Base-by-base conservation (phyloP, 441 rosid species). In the Mallotus repandus region DNA sequence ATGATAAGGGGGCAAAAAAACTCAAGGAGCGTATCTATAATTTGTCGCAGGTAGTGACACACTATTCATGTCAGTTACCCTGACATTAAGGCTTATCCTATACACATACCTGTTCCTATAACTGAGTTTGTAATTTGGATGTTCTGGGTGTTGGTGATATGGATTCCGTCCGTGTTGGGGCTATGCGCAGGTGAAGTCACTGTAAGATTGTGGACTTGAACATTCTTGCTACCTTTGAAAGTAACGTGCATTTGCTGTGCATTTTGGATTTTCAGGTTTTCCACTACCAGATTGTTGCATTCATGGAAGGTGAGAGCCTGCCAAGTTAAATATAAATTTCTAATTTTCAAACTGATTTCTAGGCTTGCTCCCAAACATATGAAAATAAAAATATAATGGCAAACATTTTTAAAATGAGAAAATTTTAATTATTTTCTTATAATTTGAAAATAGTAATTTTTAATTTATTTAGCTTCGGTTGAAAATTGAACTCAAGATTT, bases 151-250 rank as follows among this genome's bases (percentile, higher is more conserved):
- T 70, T 32, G 1, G 91, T 76, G 67, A 91, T 74, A 68, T 93
- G 98, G 76, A 93, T 92, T 48, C 98, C 98, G 68, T 92, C 98
- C 0, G 96, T 92, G 79, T 92, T 92, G 1, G 98, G 98, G 74
- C 97, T 91, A 46, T 78, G 54, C 6, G 49, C 75, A 0, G 97
- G 97, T 4, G 97, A 85, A 21, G 81, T 84, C 18, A 94, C 80
- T 6, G 0, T n/a, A 32, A 89, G 86, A 76, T 76, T 61, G 10
- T 84, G 80, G 76, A 82, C 90, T 11, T 8, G 11, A 63, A 94
- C 90, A 25, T 80, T 71, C 25, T 12, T 75, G 76, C 95, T 85
- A 10, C 72, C 74, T 50, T 92, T 77, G 56, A 94, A 87, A 0
- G 89, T 80, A 69, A 92, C 53, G 58, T 92, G 97, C 19, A 90